phyloP scores from a whole-genome alignment of 805 yeast genomes.

The Lipomyces sp. region DNA sequence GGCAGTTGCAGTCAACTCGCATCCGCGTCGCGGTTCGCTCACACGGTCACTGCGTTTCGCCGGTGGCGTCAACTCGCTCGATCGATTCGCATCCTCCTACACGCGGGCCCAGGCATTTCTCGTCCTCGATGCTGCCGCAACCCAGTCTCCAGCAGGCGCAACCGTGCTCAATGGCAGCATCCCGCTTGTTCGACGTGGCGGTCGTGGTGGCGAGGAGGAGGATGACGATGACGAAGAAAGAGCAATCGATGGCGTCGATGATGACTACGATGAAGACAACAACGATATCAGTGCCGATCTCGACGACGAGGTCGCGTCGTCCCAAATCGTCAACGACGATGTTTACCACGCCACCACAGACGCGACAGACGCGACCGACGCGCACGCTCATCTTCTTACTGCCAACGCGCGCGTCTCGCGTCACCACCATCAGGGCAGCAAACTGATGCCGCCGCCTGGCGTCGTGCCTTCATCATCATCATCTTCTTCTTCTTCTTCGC shows the following conservation, averaged over 20 bases:
- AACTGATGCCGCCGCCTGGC: too few relatives aligned
- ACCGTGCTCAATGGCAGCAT: conserved; percentile 31
- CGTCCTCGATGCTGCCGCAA: conserved; percentile 56
- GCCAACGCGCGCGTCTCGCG: too few relatives aligned
- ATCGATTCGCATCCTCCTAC: conserved; percentile 78
- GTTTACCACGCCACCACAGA: background rate
- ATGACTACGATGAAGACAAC: conserved; percentile 14
- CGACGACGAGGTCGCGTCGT: background rate
- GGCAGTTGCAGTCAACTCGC: background rate
- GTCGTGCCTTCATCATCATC: conserved; percentile 43
- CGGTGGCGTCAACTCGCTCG: conserved; percentile 66
- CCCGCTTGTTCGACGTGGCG: conserved; percentile 65
- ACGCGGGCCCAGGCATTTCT: conserved; percentile 78
- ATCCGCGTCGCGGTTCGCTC: conserved; percentile 25
- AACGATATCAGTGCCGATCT: background rate
- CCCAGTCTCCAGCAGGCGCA: conserved; percentile 56
- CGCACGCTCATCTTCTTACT: too few relatives aligned
- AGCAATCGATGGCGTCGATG: background rate
- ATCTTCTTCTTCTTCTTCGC: too few relatives aligned
- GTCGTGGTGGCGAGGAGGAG: background rate
- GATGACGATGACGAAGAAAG: conserved; percentile 4
- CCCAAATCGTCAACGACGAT: background rate
- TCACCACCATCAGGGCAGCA: too few relatives aligned
- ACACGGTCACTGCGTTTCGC: conserved; percentile 24
- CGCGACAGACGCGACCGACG: too few relatives aligned